Percentiles rank a stretch among this genome's conserved stretches.
These are phyloP conservation scores for Aristolochia contorta DNA, from an alignment of 164 flowering plant genomes.

Conservation along the genomic window DNA sequence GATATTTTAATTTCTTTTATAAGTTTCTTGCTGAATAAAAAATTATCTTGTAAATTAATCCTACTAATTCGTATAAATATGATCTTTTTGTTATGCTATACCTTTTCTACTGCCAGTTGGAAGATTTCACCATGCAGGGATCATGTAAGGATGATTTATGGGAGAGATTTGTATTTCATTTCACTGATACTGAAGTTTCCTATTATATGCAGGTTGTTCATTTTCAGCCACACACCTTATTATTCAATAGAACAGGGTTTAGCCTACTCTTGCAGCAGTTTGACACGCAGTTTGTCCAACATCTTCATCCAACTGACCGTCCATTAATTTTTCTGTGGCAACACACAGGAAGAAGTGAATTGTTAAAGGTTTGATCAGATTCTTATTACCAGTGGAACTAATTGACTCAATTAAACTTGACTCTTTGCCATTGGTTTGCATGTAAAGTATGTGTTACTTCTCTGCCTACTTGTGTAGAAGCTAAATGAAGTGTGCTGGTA, in stretches of 20 bases:
- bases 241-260: constrained; percentile 61
- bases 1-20: too few relatives aligned
- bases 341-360: constrained; percentile 52
- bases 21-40: too few relatives aligned
- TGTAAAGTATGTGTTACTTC: not conserved
- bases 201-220: constrained; percentile 66
- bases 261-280: constrained; percentile 74
- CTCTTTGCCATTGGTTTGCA: not conserved
- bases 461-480: not conserved
- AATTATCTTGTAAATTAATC: too few relatives aligned
- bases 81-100: too few relatives aligned
- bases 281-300: constrained; percentile 43
- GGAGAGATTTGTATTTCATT: too few relatives aligned
- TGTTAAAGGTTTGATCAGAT: constrained; percentile 56
- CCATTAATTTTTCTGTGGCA: constrained; percentile 75
- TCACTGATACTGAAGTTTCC: not conserved
- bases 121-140: too few relatives aligned
- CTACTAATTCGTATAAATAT: too few relatives aligned
- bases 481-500: not conserved
- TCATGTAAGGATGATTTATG: too few relatives aligned
- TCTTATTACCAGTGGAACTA: not conserved
- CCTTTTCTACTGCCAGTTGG: too few relatives aligned
- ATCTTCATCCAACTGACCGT: constrained; percentile 79
- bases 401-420: not conserved
- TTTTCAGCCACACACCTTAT: constrained; percentile 78